These are phyloP conservation scores for Pythium dissimile DNA, from an alignment of 352 stramenopile species.

Conservation along the genomic window DNA sequence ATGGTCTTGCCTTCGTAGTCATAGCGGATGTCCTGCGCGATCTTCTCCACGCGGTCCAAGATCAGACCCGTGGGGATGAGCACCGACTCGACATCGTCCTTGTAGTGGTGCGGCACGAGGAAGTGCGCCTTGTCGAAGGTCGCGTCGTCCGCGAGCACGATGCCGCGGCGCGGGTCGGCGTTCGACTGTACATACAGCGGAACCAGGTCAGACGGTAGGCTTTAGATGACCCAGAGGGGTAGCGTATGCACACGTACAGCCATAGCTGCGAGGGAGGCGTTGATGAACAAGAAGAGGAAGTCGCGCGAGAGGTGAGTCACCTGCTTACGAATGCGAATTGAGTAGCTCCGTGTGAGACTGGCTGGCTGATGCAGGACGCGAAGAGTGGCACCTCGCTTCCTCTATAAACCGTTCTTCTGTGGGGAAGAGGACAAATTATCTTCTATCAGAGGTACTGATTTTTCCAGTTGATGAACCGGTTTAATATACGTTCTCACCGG, in stretches of 20 bases:
- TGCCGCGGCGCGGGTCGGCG: slow-evolving; percentile 37
- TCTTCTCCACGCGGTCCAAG: slow-evolving; percentile 88
- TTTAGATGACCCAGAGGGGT: neutral
- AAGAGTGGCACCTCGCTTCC: neutral
- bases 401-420: no score
- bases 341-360: no score
- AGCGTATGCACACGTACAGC: slow-evolving; percentile 12
- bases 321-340: no score
- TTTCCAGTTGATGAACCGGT: no score
- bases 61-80: slow-evolving; percentile 91
- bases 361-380: neutral
- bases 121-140: slow-evolving; percentile 75
- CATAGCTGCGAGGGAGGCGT: slow-evolving; percentile 4
- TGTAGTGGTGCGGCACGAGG: slow-evolving; percentile 76
- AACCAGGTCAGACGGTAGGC: neutral
- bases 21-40: slow-evolving; percentile 89
- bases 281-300: neutral
- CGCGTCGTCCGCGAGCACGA: slow-evolving; percentile 59
- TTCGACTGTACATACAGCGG: slow-evolving; percentile 7
- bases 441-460: no score
- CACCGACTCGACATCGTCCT: slow-evolving; percentile 78
- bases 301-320: neutral
- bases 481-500: neutral
- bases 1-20: slow-evolving; percentile 89
- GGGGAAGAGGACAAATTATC: no score